Evolutionary conservation across 345 rosid species (phyloP), one percentile per base, ranked within the genome.

Genomic region (Psidium friedrichsthalianum): DNA sequence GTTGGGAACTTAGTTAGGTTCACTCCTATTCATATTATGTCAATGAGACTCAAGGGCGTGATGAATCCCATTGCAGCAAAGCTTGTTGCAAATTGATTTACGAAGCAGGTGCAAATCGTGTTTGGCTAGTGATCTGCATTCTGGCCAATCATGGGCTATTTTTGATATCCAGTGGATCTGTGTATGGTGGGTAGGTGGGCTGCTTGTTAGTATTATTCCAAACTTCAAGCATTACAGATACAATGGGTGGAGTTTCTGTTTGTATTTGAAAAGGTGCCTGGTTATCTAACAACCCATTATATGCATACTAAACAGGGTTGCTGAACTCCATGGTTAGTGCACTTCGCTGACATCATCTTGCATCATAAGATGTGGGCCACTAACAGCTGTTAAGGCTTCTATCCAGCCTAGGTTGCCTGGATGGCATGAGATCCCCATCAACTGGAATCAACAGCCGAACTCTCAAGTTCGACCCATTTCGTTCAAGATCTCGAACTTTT

Each of bases 71-170:
- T 97, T 89, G 98, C 98, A 25, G 98, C 98, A 85, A 96, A 96
- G 92, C 95, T 97, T 88, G 95, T 95, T 82, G 99, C 99, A 24
- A 97, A 97, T 86, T 93, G 88, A 93, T 97, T 27, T 27, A 97
- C 99, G 94, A 97, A 93, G 95, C 98, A 10, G 99, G 99, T 83
- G 99, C 99, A 83, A 95, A 95, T 87, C 98, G 98, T 89, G 99
- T 97, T 86, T 97, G 89, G 97, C 97, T 78, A 95, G 99, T 94
- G 99, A 97, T 92, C 99, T 97, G 89, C 99, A 97, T 87, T 97
- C 99, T 14, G 98, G 99, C 82, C 98, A 95, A 93, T 97, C 99
- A 97, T 97, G 95, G 99, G 98, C 15, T 97, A 97, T 90, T 97
- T 97, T 90, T 90, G 99, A 97, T 89, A 97, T 97, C 98, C 99